These are phyloP conservation scores for Peronospora destructor DNA, from an alignment of 352 stramenopile genomes.

Conservation along the genomic window DNA sequence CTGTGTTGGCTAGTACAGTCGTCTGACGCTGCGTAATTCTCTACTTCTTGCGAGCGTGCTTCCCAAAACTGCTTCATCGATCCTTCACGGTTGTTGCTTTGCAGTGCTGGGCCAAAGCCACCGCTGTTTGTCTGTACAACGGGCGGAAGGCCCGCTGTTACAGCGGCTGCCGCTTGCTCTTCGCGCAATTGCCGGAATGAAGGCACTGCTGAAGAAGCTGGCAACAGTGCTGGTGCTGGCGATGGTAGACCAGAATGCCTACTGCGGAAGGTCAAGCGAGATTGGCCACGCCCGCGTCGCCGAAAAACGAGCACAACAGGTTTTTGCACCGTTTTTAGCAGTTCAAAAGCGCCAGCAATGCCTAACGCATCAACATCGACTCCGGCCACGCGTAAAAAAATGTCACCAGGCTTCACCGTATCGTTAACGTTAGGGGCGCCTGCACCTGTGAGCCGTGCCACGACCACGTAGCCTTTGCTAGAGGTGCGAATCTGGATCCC, in stretches of 20 bases:
- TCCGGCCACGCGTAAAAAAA: constrained; percentile 69
- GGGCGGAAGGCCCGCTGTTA: constrained; percentile 14
- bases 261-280: constrained; percentile 13
- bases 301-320: constrained; percentile 78
- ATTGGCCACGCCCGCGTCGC: constrained; percentile 19
- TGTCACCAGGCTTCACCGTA: constrained; percentile 54
- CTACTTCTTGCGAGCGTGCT: constrained; percentile 12
- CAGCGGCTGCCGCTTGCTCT: constrained; percentile 30
- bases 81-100: constrained; percentile 17
- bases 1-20: constrained; percentile 29
- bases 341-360: constrained; percentile 67
- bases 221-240: constrained; percentile 8
- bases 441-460: constrained; percentile 66
- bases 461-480: constrained; percentile 51
- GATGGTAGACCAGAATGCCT: constrained; percentile 12
- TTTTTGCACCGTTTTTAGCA: constrained; percentile 73
- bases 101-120: constrained; percentile 13
- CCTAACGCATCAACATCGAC: constrained; percentile 63
- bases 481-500: constrained; percentile 80
- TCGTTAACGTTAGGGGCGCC: constrained; percentile 43
- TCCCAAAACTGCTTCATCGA: constrained; percentile 19
- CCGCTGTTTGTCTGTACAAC: constrained; percentile 27
- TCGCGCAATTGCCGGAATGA: constrained; percentile 59
- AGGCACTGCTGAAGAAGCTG: constrained; percentile 34
- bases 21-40: constrained; percentile 32